Evolutionary conservation across 805 yeast genomes (phyloP).

Genomic region (Saccharomycopsis babjevae): DNA sequence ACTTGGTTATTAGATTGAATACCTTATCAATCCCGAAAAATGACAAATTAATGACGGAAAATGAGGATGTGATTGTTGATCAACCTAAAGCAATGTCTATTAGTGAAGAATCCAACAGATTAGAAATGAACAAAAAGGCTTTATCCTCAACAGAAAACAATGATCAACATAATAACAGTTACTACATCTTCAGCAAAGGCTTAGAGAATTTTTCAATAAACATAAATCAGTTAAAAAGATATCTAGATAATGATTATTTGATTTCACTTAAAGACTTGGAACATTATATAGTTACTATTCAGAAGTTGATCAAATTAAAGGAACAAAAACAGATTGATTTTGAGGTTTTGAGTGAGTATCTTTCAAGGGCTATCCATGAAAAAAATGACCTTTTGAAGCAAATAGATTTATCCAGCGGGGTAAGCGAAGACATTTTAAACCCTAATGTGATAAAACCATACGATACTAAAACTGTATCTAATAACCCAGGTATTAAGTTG

Average conservation of each 20-base stretch:
- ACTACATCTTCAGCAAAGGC: constrained; percentile 35
- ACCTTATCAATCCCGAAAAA: neutral
- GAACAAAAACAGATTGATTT: constrained; percentile 88
- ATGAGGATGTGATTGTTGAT: neutral
- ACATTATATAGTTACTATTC: constrained; percentile 59
- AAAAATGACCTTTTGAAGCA: constrained; percentile 36
- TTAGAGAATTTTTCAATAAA: constrained; percentile 34
- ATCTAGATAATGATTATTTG: constrained; percentile 69
- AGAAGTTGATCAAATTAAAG: constrained; percentile 64
- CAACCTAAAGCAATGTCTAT: constrained; percentile 8
- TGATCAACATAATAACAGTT: constrained; percentile 24
- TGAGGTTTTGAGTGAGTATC: constrained; percentile 75
- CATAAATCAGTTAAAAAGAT: constrained; percentile 34
- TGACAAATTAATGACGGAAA: neutral
- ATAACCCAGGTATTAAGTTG: constrained; percentile 11
- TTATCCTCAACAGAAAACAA: constrained; percentile 18
- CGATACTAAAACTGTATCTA: constrained; percentile 12
- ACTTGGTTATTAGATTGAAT: constrained; percentile 60
- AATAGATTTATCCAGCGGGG: constrained; percentile 1
- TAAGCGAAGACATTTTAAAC: constrained; percentile 2
- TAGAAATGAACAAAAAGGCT: neutral
- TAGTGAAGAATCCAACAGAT: constrained; percentile 3
- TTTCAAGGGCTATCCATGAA: constrained; percentile 61
- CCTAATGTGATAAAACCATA: constrained; percentile 4
- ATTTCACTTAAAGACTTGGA: constrained; percentile 81